Percentiles rank a stretch among this genome's conserved stretches.
Conservation (phyloP, 2,329 filamentous ascomycete species). For the Paracamarosporium sp. region DNA sequence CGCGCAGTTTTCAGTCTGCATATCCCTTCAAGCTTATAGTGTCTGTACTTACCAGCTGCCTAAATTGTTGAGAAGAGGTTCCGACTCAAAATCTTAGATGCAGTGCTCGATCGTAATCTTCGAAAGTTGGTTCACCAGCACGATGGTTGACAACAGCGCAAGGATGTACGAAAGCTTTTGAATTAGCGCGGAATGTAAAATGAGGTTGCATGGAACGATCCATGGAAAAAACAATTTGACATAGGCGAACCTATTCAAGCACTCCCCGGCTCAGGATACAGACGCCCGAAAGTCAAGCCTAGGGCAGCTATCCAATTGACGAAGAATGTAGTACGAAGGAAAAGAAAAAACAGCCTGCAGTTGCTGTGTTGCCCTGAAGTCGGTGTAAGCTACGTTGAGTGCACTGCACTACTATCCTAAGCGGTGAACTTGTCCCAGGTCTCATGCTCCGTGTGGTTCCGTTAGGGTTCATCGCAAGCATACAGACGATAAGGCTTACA, state of each 20-base stretch:
- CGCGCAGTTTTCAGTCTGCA: neutral
- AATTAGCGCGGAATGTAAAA: neutral
- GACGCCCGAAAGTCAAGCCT: no score
- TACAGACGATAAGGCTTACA: no score
- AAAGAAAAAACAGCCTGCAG: no score
- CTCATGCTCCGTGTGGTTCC: no score
- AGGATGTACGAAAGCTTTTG: neutral
- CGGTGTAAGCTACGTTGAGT: no score
- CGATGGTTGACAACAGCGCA: neutral
- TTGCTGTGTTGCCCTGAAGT: no score
- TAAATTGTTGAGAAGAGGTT: neutral
- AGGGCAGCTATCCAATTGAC: no score
- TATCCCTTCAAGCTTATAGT: neutral
- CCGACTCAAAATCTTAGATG: neutral
- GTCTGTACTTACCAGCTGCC: neutral
- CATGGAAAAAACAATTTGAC: neutral
- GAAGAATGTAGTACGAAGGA: no score
- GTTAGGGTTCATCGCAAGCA: no score
- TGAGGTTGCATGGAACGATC: neutral
- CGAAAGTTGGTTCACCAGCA: neutral
- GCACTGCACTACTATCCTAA: no score
- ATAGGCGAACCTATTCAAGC: neutral
- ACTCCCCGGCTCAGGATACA: no score
- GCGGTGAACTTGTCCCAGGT: no score
- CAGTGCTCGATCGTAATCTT: neutral